Evolutionary conservation across 345 rosid species (phyloP).

Genomic region (Eucalyptus sp.): DNA sequence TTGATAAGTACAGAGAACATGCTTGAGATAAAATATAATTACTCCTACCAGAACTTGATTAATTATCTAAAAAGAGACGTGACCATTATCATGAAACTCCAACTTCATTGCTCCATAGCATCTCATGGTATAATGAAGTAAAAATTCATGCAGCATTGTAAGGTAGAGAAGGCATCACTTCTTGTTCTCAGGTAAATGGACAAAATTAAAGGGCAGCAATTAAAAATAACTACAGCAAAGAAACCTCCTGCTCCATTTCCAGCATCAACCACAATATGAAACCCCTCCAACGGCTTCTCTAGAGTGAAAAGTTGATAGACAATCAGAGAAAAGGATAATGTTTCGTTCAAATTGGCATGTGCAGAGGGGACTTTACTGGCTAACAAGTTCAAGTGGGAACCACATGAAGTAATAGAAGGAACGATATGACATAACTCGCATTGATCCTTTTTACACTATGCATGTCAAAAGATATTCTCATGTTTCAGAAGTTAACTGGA

Average conservation of each 20-base stretch:
- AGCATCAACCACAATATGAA: constrained; percentile 95
- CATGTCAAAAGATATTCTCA: neutral
- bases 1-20: neutral
- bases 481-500: neutral
- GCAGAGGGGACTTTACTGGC: neutral
- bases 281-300: constrained; percentile 97
- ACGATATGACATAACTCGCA: neutral
- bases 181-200: neutral
- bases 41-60: neutral
- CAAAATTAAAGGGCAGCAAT: neutral
- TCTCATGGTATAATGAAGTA: neutral
- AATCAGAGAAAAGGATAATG: neutral
- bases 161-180: neutral
- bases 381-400: neutral
- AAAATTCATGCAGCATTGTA: neutral
- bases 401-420: neutral
- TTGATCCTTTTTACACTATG: neutral
- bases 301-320: constrained; percentile 1
- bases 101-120: neutral
- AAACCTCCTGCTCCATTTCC: constrained; percentile 99
- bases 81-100: neutral
- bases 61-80: neutral
- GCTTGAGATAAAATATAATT: neutral
- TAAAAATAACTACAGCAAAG: constrained; percentile 64
- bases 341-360: neutral